Evolutionary conservation across 164 flowering plant genomes (phyloP), one percentile per base, ranked within the genome.

Genomic region (Magnolia kwangsiensis): DNA sequence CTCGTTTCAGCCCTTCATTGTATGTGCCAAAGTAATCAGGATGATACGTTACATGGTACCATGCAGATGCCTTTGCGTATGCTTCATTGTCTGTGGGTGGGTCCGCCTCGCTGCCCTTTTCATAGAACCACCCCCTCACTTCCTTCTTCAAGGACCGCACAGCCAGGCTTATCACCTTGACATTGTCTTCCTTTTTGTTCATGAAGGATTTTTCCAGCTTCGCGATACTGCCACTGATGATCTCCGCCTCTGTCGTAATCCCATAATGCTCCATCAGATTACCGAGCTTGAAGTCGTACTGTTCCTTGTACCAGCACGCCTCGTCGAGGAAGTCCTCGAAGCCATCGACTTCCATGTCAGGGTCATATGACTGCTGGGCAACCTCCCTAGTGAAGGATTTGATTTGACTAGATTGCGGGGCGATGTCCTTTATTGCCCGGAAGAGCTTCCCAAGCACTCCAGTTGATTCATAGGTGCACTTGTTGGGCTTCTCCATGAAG

Each of bases 31-130:
- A 89, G 75, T 85, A 93, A 13, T 58, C 51, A 0, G 84, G 90
- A 79, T 95, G 95, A 76, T 95, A 95, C 0, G 98, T 89, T 49
- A 92, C 97, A 77, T 93, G 86, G 76, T 95, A 93, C 95, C 98
- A 93, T 58, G 97, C 98, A 1, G 98, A 92, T 7, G 97, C 97
- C 80, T 88, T 90, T 50, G 97, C 92, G 80, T 80, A 76, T 1
- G 66, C 51, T 69, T 87, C 83, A 23, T 80, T 84, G 21, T 72
- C 66, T 55, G 73, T 81, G 23, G 27, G 23, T 10, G 70, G 27
- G 9, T 16, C 24, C 18, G 69, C 61, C n/a, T 49, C 75, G 13
- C 63, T 77, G 13, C 61, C 78, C 69, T 76, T 78, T 61, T 85
- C 82, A 37, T 85, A 83, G 81, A 93, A 91, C 94, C 96, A 90